Evolutionary conservation across 2,329 filamentous ascomycete species (phyloP).

Genomic region (Aspergillus unguis): DNA sequence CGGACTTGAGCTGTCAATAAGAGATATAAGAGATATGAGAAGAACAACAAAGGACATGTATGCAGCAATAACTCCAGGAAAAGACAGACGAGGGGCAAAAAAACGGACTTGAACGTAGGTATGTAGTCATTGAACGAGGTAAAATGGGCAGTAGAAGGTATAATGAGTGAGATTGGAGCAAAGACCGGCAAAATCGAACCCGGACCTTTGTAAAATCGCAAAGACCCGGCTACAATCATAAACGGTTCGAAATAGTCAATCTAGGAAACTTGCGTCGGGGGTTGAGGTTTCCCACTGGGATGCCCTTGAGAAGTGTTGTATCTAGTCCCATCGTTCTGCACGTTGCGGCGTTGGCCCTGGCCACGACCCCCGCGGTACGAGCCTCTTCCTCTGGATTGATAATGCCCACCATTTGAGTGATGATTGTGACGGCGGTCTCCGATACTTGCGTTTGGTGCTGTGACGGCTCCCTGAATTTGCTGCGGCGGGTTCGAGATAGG

Average conservation of each 20-base stretch:
- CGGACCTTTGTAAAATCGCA: neutral
- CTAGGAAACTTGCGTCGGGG: constrained; percentile 31
- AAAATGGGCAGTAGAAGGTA: neutral
- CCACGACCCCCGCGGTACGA: constrained; percentile 45
- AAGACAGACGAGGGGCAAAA: constrained; percentile 10
- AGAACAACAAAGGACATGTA: neutral
- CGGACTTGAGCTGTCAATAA: neutral
- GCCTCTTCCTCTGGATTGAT: constrained; percentile 39
- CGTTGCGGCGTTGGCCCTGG: constrained; percentile 41
- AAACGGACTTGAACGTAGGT: constrained; percentile 14
- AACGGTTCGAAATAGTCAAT: neutral
- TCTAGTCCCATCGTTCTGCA: constrained; percentile 32
- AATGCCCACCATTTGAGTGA: constrained; percentile 36
- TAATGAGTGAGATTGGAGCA: neutral
- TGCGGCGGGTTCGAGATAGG: constrained; percentile 62
- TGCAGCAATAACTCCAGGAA: neutral
- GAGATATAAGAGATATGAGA: neutral
- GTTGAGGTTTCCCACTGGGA: constrained; percentile 28
- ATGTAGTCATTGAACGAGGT: constrained; percentile 16
- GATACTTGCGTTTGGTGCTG: constrained; percentile 22
- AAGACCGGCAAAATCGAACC: neutral
- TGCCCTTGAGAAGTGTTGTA: constrained; percentile 27
- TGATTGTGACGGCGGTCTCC: constrained; percentile 37
- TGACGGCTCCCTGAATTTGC: constrained; percentile 21
- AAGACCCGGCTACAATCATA: no score